These are phyloP conservation scores for Melaleuca quinquenervia DNA, from an alignment of 345 rosid species.

Conservation along the genomic window DNA sequence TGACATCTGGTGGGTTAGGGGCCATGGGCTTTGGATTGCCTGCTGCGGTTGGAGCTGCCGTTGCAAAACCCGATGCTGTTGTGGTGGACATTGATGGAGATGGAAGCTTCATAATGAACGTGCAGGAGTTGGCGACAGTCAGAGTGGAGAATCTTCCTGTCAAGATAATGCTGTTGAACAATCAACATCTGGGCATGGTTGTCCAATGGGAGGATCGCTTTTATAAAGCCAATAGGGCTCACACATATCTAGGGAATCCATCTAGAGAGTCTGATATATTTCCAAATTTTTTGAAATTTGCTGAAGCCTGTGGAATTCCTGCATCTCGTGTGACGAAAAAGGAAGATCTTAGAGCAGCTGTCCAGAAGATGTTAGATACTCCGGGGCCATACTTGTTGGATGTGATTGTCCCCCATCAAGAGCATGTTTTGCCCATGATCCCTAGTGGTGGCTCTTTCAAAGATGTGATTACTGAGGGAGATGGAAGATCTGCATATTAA, in stretches of 20 bases:
- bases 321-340: constrained; percentile 70
- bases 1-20: constrained; percentile 87
- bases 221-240: constrained; percentile 92
- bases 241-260: constrained; percentile 83
- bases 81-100: constrained; percentile 96
- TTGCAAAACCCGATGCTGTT: constrained; percentile 67
- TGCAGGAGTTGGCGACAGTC: constrained; percentile 87
- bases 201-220: constrained; percentile 96
- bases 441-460: constrained; percentile 91
- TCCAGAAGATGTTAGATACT: constrained; percentile 82
- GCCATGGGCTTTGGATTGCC: constrained; percentile 99
- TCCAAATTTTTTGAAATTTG: constrained; percentile 78
- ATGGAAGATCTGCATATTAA: constrained; percentile 61
- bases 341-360: constrained; percentile 58
- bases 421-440: constrained; percentile 96
- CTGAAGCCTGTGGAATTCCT: constrained; percentile 84
- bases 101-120: constrained; percentile 94
- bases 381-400: constrained; percentile 90
- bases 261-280: constrained; percentile 61
- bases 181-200: constrained; percentile 98
- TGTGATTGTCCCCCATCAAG: constrained; percentile 92
- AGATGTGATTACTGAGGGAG: constrained; percentile 82
- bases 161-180: constrained; percentile 71
- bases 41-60: constrained; percentile 94
- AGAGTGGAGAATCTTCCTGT: constrained; percentile 80